Base-by-base conservation (phyloP, 83 land plant species). In the Diphasiastrum complanatum region DNA sequence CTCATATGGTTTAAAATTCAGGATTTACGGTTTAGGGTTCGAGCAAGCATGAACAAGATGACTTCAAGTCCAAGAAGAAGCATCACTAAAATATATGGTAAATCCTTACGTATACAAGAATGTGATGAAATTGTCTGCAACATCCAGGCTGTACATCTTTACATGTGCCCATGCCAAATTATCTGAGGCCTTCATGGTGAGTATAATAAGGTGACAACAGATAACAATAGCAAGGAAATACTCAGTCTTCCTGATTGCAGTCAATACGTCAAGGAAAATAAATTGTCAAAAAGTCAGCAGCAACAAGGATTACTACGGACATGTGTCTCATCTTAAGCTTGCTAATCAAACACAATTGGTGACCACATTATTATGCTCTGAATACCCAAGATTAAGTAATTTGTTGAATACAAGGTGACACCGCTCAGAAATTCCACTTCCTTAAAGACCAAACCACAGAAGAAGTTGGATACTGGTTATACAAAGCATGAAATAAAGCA, bases 381-480 rank as follows among this genome's bases (percentile, higher is more conserved):
- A 49, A 16, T 22, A 19, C 8, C 51, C 5, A 19, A 49, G 14
- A 49, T 22, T 16, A 19, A 22, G 10, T 10, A 49, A 22, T 11
- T 49, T 49, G 51, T 49, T 54, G 5, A 14, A 38, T 5, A 47
- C 37, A 32, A n/a, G n/a, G n/a, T n/a, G n/a, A n/a, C n/a, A n/a
- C n/a, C n/a, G n/a, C n/a, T n/a, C n/a, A n/a, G n/a, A n/a, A n/a
- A n/a, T n/a, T n/a, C n/a, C n/a, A n/a, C n/a, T n/a, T n/a, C n/a
- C n/a, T n/a, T n/a, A n/a, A n/a, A n/a, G n/a, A n/a, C n/a, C n/a
- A n/a, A n/a, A n/a, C n/a, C n/a, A n/a, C n/a, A n/a, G n/a, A n/a
- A n/a, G n/a, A n/a, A 54, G 33, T 3, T 14, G 60, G 57, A 48
- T 65, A 65, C 68, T 52, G 64, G 30, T 52, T 65, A 36, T 65